Conservation (phyloP, 768 basidiomycete species). For the Amanita pallidorosea region DNA sequence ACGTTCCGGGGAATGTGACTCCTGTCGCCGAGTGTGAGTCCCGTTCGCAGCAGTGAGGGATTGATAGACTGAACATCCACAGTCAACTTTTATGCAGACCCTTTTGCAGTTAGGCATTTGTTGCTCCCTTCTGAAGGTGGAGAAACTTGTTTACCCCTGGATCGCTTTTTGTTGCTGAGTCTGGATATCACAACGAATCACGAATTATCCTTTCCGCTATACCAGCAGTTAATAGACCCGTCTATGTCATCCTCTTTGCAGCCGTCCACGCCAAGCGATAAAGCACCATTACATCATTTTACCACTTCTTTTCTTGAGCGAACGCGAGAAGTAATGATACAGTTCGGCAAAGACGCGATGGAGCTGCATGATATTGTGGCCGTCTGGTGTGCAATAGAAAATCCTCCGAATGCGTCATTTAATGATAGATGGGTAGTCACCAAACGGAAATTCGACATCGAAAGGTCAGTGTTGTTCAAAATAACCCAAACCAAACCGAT, state of each 20-base stretch:
- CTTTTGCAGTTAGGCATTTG: slow-evolving; percentile 69
- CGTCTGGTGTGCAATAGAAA: slow-evolving; percentile 77
- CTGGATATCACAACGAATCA: slow-evolving; percentile 80
- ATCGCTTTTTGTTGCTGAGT: slow-evolving; percentile 60
- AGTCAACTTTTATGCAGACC: slow-evolving; percentile 88
- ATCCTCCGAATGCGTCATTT: slow-evolving; percentile 37
- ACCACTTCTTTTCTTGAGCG: slow-evolving; percentile 72
- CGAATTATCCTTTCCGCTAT: slow-evolving; percentile 61
- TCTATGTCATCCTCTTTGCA: slow-evolving; percentile 34
- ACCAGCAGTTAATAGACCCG: slow-evolving; percentile 50
- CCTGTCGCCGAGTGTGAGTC: slow-evolving; percentile 75
- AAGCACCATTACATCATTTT: slow-evolving; percentile 61
- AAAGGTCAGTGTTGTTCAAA: slow-evolving; percentile 33
- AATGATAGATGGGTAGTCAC: slow-evolving; percentile 46
- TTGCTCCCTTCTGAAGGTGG: slow-evolving; percentile 30
- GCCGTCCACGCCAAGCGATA: slow-evolving; percentile 37
- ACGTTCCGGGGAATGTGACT: slow-evolving; percentile 81
- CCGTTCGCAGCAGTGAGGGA: not conserved
- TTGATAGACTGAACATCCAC: not conserved
- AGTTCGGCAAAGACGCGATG: slow-evolving; percentile 76
- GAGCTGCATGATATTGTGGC: slow-evolving; percentile 88
- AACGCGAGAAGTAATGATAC: slow-evolving; percentile 65
- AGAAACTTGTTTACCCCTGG: slow-evolving; percentile 40
- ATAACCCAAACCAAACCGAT: not conserved
- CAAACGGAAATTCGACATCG: slow-evolving; percentile 52